phyloP scores from a whole-genome alignment of 1,284 basidiomycete genomes.

The Filobasidium uniguttulatum region DNA sequence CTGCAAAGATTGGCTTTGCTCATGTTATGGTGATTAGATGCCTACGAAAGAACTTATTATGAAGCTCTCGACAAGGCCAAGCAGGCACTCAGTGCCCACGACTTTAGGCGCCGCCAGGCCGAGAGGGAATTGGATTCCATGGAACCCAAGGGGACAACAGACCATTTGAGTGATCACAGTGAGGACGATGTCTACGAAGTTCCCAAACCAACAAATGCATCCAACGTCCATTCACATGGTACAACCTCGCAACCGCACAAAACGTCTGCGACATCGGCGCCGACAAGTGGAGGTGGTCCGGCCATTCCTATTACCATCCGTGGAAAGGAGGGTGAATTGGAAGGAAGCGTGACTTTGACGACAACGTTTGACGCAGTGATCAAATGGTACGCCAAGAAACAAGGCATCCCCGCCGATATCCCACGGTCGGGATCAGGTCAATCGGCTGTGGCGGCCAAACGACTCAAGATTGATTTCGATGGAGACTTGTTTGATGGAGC shows the following conservation, averaged over 20 bases:
- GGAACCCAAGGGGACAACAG: background rate
- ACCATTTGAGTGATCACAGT: background rate
- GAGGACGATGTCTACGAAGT: background rate
- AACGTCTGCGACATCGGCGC: background rate
- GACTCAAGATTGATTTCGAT: background rate
- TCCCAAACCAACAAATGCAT: background rate
- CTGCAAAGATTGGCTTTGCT: background rate
- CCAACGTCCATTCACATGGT: no score
- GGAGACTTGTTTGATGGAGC: conserved; percentile 1
- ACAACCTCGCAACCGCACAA: background rate
- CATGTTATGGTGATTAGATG: background rate
- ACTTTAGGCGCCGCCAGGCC: background rate
- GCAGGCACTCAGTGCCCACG: background rate
- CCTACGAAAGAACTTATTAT: background rate
- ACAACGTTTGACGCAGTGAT: background rate
- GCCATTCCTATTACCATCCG: background rate
- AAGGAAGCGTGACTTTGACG: background rate
- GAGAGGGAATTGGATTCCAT: background rate
- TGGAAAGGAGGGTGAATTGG: background rate
- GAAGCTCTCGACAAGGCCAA: background rate
- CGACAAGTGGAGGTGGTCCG: no score
- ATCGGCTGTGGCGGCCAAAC: background rate
- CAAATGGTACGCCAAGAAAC: background rate
- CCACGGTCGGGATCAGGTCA: background rate
- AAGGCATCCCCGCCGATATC: background rate